Evolutionary conservation across 2,329 filamentous ascomycete genomes (phyloP), one percentile per base, ranked within the genome.

Genomic region (Arachnopeziza araneosa): DNA sequence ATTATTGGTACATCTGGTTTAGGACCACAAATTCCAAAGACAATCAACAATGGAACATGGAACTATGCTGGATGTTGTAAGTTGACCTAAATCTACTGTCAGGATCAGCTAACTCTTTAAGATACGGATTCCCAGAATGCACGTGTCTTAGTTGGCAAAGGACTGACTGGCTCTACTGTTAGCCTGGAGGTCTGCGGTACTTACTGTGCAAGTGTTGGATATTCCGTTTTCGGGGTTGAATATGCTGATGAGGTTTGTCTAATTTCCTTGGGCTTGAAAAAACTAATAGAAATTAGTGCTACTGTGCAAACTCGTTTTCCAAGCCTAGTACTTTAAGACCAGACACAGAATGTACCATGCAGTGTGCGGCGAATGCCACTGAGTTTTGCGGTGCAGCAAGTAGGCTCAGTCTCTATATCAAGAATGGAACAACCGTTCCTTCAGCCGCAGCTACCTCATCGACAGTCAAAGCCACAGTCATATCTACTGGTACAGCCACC

Each of bases 221-320:
- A 55, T 49, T 36, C 49, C 36, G 19, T 79, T 75, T 63, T 72
- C 57, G 79, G 79, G 44, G 66, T 79, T 36, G 78, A 81, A 63
- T 80, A 80, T 62, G 71, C 75, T 48, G 70, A 75, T 9, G 77
- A 80, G 66, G 36, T 44, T 17, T 44, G 36, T 44, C n/a, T 44
- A 12, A 44, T 2, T 3, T 12, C 26, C 2, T 44, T 44, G 4
- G 12, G 17, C 17, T 7, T 44, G 36, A 14, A 44, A 44, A 44
- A 7, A 44, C 17, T 44, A 44, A 44, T 30, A 24, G 19, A 24
- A 26, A 30, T 30, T 32, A 54, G 22, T 80, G 75, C 61, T 79
- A 67, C 50, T 67, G 65, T 50, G 58, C 61, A 48, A 60, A 58
- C 22, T 52, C 51, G 19, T 24, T 57, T 7, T 54, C 24, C 32